Evolutionary conservation across 2,329 filamentous ascomycete genomes (phyloP), one percentile per base, ranked within the genome.

Genomic region (Cordyceps javanica): DNA sequence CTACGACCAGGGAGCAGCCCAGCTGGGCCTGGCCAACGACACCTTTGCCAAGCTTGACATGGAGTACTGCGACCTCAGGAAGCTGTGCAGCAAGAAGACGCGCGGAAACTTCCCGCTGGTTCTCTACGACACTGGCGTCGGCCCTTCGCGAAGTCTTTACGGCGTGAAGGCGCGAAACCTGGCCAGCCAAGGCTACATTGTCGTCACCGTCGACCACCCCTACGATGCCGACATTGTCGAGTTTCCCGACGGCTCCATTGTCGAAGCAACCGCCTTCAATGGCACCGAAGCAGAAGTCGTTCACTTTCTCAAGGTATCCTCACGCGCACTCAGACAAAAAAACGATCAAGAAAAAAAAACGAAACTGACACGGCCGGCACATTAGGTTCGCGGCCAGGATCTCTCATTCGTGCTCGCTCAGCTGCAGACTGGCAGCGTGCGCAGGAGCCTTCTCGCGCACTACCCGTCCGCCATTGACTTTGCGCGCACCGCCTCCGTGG

Each of bases 121-220:
- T 2, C 60, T 78, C 25, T 70, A 78, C 48, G 75, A 74, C 4
- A 75, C 75, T 1, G 77, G 75, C 10, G 68, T 72, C 38, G 70
- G 72, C 2, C 67, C 62, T 2, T 68, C 71, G 2, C 68, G 76
- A 3, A 60, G 74, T 5, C 54, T 75, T 19, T 76, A 78, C 60
- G 69, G 67, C 5, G 72, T 68, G 11, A 65, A 72, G 28, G 72
- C 74, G 1, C 68, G 70, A 16, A 69, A 73, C 30, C 65, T 81
- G n/a, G 75, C 75, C 14, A 75, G 73, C 19, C 66, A 72, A 3
- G 77, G 77, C 3, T 75, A 72, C 57, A 66, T 71, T 6, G 73
- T 80, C 14, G 66, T 78, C 13, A 67, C 76, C 0, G 65, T 80
- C 34, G 78, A 80, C 60, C 77, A 80, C 53, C 71, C 77, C 0